Percentiles rank a stretch among this genome's conserved stretches.
Conservation (phyloP, 305 asterid species). For the Solanum hybrid region DNA sequence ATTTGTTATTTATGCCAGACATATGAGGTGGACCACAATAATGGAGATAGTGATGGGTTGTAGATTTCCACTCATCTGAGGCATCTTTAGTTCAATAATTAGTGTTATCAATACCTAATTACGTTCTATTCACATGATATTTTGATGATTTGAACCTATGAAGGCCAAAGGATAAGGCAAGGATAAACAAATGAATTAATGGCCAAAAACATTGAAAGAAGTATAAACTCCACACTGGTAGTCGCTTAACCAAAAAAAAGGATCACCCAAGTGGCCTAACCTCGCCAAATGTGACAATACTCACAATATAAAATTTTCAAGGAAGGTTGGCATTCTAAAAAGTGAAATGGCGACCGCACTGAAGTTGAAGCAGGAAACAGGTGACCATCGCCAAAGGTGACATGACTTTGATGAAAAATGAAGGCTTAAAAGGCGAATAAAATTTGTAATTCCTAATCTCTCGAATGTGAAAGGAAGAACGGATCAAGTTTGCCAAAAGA, state of each 20-base stretch:
- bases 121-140: too few relatives aligned
- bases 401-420: neutral
- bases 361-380: neutral
- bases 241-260: neutral
- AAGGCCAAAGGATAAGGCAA: neutral
- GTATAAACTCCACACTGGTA: neutral
- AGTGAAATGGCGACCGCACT: neutral
- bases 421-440: neutral
- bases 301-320: neutral
- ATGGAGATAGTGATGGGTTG: neutral
- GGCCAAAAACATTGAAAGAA: neutral
- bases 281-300: neutral
- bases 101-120: neutral
- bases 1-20: neutral
- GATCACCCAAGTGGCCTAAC: neutral
- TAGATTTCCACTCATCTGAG: neutral
- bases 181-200: neutral
- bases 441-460: neutral
- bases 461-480: neutral
- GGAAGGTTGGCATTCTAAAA: neutral
- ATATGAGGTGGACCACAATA: neutral
- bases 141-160: neutral
- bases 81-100: neutral
- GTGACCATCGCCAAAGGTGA: neutral
- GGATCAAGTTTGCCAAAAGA: neutral